Percentiles rank a stretch among this genome's conserved stretches.
Conservation (phyloP, 75 land plant genomes). For the Pinus taeda region DNA sequence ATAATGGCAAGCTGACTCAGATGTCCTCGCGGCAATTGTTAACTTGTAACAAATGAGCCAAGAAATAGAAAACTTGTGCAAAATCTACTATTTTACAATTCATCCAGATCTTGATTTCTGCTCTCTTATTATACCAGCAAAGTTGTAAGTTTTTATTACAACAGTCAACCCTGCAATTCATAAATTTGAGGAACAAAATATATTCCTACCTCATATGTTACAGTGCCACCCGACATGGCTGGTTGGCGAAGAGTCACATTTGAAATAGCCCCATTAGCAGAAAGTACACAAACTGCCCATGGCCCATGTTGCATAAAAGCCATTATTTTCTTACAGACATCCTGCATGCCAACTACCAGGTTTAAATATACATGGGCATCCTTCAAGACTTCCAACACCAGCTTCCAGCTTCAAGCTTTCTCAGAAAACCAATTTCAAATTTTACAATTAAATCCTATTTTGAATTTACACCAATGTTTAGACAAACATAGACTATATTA, state of each 20-base stretch:
- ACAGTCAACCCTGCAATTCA: neutral
- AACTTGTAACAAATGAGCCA: too few relatives aligned
- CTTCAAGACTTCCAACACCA: neutral
- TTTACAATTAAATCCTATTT: neutral
- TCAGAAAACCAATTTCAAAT: neutral
- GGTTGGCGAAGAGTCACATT: constrained; percentile 55
- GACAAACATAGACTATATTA: too few relatives aligned
- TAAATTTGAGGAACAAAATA: neutral
- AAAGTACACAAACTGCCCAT: constrained; percentile 46
- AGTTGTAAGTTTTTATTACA: neutral
- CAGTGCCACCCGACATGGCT: constrained; percentile 46
- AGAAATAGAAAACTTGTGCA: neutral
- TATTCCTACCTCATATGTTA: constrained; percentile 45
- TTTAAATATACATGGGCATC: neutral
- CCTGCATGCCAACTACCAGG: constrained; percentile 25
- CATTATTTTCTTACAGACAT: constrained; percentile 46
- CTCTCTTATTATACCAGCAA: neutral
- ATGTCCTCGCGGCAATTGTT: neutral
- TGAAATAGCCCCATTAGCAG: constrained; percentile 55
- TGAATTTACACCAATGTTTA: neutral
- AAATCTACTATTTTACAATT: neutral
- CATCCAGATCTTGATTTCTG: too few relatives aligned
- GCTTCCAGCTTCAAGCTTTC: neutral
- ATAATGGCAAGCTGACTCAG: neutral
- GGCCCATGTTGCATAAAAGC: constrained; percentile 46